Percentiles rank a stretch among this genome's conserved stretches.
Conservation (phyloP, 2,329 filamentous ascomycete species). For the Sclerotinia sclerotiorum region DNA sequence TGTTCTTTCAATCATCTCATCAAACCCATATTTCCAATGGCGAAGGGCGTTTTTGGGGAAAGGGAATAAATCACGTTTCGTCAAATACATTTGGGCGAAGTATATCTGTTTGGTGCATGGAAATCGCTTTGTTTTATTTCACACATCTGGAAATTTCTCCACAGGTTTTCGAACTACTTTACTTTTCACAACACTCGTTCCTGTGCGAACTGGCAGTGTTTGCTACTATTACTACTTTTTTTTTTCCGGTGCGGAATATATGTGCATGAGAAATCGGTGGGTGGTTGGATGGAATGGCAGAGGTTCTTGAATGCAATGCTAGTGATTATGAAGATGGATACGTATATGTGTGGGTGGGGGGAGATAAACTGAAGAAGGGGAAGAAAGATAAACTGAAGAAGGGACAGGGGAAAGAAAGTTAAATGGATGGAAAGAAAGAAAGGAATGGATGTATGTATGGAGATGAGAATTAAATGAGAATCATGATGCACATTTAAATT, state of each 20-base stretch:
- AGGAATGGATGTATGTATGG: slow-evolving; percentile 5
- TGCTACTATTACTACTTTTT: slow-evolving; percentile 23
- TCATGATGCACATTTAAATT: slow-evolving; percentile 13
- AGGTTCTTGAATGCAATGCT: slow-evolving; percentile 16
- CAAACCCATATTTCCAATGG: slow-evolving; percentile 18
- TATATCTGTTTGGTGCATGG: slow-evolving; percentile 19
- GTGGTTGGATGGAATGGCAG: not conserved
- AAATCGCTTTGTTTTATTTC: slow-evolving; percentile 18
- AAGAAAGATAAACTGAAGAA: not conserved
- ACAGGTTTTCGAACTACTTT: not conserved
- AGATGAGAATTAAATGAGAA: slow-evolving; percentile 17
- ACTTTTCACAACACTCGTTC: slow-evolving; percentile 20
- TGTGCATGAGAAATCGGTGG: slow-evolving; percentile 11
- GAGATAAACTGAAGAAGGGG: not conserved
- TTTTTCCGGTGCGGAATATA: slow-evolving; percentile 4
- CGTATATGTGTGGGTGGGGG: not conserved
- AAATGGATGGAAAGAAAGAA: not conserved
- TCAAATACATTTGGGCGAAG: slow-evolving; percentile 16
- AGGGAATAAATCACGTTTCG: slow-evolving; percentile 17
- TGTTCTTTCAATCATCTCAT: slow-evolving; percentile 22
- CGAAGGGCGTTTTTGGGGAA: slow-evolving; percentile 21
- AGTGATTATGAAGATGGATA: slow-evolving; percentile 8
- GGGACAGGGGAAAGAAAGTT: not conserved
- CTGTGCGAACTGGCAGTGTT: slow-evolving; percentile 17
- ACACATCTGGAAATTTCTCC: not conserved